These are phyloP conservation scores for Arthrobotrys conoides DNA, from an alignment of 2,329 filamentous ascomycete genomes.

Conservation along the genomic window DNA sequence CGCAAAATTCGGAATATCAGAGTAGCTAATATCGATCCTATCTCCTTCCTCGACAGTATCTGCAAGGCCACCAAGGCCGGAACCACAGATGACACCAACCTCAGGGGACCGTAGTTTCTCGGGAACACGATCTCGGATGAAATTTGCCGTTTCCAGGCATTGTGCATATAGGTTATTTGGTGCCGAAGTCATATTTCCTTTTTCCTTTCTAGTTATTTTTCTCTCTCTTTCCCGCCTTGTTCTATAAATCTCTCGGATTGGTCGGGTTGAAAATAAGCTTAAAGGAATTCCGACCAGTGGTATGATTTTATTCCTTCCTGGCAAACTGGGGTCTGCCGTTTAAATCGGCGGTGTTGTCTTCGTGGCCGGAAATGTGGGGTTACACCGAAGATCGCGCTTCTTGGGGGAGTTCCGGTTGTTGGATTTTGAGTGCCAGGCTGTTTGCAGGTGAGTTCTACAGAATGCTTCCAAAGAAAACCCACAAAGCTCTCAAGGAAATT, in stretches of 20 bases:
- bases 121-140: constrained; percentile 71
- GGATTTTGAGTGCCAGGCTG: constrained; percentile 30
- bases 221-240: constrained; percentile 1
- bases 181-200: constrained; percentile 53
- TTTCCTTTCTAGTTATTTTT: not conserved
- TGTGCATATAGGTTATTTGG: constrained; percentile 66
- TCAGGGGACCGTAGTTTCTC: constrained; percentile 70
- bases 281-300: constrained; percentile 39
- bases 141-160: constrained; percentile 70
- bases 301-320: constrained; percentile 36
- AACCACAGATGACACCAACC: constrained; percentile 77
- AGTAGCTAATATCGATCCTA: constrained; percentile 73
- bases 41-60: constrained; percentile 71
- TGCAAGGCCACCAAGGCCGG: constrained; percentile 75
- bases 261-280: constrained; percentile 52
- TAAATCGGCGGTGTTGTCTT: constrained; percentile 17
- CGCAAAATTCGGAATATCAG: constrained; percentile 75
- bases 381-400: constrained; percentile 27
- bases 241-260: constrained; percentile 20
- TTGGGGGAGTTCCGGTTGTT: constrained; percentile 15
- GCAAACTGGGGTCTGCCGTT: constrained; percentile 5
- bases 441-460: constrained; percentile 15
- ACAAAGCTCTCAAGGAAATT: not conserved
- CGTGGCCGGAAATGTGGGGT: constrained; percentile 38
- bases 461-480: constrained; percentile 7